Evolutionary conservation across 2,329 filamentous ascomycete genomes (phyloP), one percentile per base, ranked within the genome.

Genomic region (Sclerotinia nivalis): DNA sequence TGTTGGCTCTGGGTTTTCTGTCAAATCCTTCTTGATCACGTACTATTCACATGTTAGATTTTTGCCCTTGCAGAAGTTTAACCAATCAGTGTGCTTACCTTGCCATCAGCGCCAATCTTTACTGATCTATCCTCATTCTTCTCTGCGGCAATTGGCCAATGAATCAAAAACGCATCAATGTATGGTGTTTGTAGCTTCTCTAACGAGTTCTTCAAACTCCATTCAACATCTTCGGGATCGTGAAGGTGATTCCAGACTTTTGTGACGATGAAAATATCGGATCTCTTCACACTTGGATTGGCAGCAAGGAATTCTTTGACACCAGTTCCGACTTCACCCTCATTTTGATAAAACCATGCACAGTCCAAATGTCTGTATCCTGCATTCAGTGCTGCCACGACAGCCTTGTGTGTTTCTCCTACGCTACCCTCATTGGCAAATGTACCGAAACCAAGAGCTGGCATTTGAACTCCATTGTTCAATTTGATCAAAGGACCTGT

Each of bases 141-240:
- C 93, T 95, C 87, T 92, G 88, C 69, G 87, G 88, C 69, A 92
- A 83, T 83, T 6, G 92, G 91, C 92, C 92, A 96, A 82, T 97
- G 93, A 83, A 96, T 86, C 45, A 96, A 85, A 78, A 87, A 93
- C 68, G 95, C 83, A 79, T 96, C 93, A 12, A 96, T 85, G 78
- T 96, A 95, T 73, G 93, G 89, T 62, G 95, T 83, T 3, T 91
- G 90, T 31, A 96, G 83, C 71, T 86, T 85, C 81, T 89, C 85
- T 79, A 96, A 82, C 74, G 89, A 91, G 83, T 90, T 88, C 73
- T 93, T 87, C 55, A 95, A 84, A 52, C 87, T 89, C 78, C 90
- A 83, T 80, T 91, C 88, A 8, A 89, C 88, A 28, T 89, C 85
- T 58, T 86, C 87, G 1, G 76, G 75, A 78, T 83, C 74, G 43